phyloP scores from a whole-genome alignment of 495 filamentous ascomycete genomes.

The Daldinia concentrica region DNA sequence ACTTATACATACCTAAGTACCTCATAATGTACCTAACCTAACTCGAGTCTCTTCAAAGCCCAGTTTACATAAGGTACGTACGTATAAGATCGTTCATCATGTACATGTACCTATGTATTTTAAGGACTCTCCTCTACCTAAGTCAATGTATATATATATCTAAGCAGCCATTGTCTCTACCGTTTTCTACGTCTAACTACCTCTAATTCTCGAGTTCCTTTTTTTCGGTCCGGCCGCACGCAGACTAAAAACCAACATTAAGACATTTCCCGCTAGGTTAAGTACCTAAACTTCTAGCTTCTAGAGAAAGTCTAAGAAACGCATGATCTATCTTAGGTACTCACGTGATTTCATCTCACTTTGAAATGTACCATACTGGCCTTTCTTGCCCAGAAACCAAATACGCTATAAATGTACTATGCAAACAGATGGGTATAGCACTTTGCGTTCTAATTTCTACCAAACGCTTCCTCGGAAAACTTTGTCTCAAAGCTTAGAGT shows the following conservation, averaged over 20 bases:
- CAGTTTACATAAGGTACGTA: too few species aligned
- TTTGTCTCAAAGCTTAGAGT: conserved; percentile 70
- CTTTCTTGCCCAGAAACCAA: not conserved
- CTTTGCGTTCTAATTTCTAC: conserved; percentile 30
- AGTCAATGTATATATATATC: not conserved
- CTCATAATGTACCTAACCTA: not conserved
- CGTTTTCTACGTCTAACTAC: not conserved
- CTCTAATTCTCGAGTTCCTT: not conserved
- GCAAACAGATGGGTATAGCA: conserved; percentile 35
- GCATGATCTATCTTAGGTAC: not conserved
- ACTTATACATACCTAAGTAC: not conserved
- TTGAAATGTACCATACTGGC: conserved; percentile 6
- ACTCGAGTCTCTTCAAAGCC: not conserved
- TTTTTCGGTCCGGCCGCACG: not conserved
- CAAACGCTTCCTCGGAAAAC: conserved; percentile 11
- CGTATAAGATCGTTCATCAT: not conserved
- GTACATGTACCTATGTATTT: not conserved
- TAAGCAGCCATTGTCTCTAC: not conserved
- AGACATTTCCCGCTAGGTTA: not conserved
- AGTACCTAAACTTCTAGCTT: too few species aligned
- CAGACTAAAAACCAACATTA: not conserved
- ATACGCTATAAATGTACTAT: conserved; percentile 15
- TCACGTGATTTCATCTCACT: conserved; percentile 3
- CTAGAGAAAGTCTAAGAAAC: not conserved
- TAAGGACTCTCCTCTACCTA: not conserved